phyloP scores from a whole-genome alignment of 192 early-diverging fungal genomes.

The Coemansia umbellata region DNA sequence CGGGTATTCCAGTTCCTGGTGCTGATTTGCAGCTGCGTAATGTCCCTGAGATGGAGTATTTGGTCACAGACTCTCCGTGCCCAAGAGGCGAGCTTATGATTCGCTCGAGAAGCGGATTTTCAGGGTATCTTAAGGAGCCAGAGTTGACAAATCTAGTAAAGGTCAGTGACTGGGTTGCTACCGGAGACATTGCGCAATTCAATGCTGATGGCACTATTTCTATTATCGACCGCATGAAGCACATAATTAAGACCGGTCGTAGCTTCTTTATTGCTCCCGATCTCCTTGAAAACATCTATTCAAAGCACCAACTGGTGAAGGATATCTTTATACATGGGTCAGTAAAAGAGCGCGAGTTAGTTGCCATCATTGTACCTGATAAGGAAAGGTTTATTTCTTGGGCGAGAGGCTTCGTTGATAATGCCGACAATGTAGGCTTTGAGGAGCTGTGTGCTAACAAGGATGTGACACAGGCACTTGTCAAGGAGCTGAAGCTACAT shows the following conservation, averaged over 20 bases:
- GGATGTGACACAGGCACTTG: slow-evolving; percentile 53
- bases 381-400: slow-evolving; percentile 57
- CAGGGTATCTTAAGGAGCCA: slow-evolving; percentile 73
- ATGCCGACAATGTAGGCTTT: slow-evolving; percentile 7
- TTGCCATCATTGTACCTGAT: slow-evolving; percentile 81
- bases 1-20: slow-evolving; percentile 61
- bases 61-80: slow-evolving; percentile 64
- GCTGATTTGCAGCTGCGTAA: slow-evolving; percentile 78
- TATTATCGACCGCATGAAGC: slow-evolving; percentile 73
- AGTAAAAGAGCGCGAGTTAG: slow-evolving; percentile 67
- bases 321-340: slow-evolving; percentile 88
- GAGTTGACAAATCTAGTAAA: slow-evolving; percentile 67
- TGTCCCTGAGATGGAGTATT: slow-evolving; percentile 77
- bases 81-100: slow-evolving; percentile 85
- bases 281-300: slow-evolving; percentile 73
- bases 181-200: slow-evolving; percentile 75
- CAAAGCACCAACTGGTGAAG: slow-evolving; percentile 64
- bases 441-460: slow-evolving; percentile 52
- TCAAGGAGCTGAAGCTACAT: slow-evolving; percentile 53
- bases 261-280: slow-evolving; percentile 88
- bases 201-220: slow-evolving; percentile 59
- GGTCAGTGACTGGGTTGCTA: slow-evolving; percentile 73
- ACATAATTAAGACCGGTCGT: slow-evolving; percentile 71
- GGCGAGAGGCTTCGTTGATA: slow-evolving; percentile 35
- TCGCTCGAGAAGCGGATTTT: slow-evolving; percentile 65